phyloP scores from a whole-genome alignment of 257 asterid genomes.

The Solanum dulcamara region DNA sequence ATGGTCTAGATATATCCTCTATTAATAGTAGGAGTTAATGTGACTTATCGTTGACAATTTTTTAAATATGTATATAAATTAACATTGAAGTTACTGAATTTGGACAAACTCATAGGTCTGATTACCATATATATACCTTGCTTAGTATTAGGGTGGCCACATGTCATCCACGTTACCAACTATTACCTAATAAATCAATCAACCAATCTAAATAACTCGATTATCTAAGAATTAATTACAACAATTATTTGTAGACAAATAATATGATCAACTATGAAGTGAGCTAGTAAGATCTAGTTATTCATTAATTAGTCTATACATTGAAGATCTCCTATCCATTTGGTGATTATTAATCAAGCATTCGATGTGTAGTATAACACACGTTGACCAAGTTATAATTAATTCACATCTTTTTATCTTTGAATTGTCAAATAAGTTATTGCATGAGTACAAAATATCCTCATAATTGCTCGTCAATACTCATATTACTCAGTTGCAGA shows the following conservation, averaged over 20 bases:
- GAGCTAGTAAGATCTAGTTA: background rate
- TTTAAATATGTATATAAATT: no score
- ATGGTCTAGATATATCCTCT: background rate
- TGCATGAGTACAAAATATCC: background rate
- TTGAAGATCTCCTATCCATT: background rate
- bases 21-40: background rate
- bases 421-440: background rate
- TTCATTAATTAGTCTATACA: background rate
- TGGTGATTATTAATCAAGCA: background rate
- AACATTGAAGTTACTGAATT: accelerated
- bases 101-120: background rate
- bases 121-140: background rate
- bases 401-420: background rate
- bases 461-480: no score
- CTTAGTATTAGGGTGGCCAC: background rate
- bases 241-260: background rate
- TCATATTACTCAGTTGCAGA: background rate
- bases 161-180: background rate
- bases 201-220: background rate
- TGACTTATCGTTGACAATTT: no score
- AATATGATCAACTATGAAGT: background rate
- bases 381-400: background rate
- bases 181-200: background rate
- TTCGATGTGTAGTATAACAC: background rate
- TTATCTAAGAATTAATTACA: background rate